A percentile compares a stretch with the other conserved stretches of the same genome.
Evolutionary conservation across 352 stramenopile genomes (phyloP).

Genomic region (Blastocystis sp.): DNA sequence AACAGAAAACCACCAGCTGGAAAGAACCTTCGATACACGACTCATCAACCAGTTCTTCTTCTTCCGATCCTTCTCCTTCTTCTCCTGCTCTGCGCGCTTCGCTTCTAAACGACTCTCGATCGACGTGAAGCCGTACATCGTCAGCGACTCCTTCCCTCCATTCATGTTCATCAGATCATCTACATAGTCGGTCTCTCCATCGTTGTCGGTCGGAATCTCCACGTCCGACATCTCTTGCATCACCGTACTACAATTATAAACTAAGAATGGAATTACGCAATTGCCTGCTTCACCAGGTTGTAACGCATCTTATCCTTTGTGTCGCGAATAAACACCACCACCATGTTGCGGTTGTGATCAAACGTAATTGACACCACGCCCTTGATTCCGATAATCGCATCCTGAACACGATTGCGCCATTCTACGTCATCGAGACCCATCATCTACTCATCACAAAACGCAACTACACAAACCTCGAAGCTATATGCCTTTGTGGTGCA

Average conservation of each 20-base stretch:
- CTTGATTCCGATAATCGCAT: constrained; percentile 6
- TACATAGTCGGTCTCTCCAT: background rate
- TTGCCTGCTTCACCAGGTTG: background rate
- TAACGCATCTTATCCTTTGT: constrained; percentile 12
- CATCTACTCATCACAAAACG: background rate
- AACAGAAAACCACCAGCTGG: constrained; percentile 27
- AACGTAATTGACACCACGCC: constrained; percentile 47
- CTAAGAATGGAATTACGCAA: background rate
- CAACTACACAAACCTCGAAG: background rate
- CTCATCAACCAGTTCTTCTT: constrained; percentile 19
- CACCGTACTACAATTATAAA: background rate
- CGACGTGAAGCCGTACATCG: constrained; percentile 34
- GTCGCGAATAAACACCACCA: constrained; percentile 22
- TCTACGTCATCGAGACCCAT: constrained; percentile 14
- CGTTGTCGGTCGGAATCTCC: background rate
- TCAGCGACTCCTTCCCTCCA: constrained; percentile 4
- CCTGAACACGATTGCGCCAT: background rate
- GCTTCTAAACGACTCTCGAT: constrained; percentile 41
- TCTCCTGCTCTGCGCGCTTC: constrained; percentile 13
- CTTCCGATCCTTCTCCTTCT: constrained; percentile 11
- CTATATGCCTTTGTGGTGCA: background rate
- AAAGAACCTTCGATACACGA: background rate
- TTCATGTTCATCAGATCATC: constrained; percentile 13
- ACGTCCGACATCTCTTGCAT: background rate
- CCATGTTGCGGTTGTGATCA: background rate